Base-by-base conservation (phyloP, 2,329 filamentous ascomycete species). In the Golovinomyces cichoracearum region DNA sequence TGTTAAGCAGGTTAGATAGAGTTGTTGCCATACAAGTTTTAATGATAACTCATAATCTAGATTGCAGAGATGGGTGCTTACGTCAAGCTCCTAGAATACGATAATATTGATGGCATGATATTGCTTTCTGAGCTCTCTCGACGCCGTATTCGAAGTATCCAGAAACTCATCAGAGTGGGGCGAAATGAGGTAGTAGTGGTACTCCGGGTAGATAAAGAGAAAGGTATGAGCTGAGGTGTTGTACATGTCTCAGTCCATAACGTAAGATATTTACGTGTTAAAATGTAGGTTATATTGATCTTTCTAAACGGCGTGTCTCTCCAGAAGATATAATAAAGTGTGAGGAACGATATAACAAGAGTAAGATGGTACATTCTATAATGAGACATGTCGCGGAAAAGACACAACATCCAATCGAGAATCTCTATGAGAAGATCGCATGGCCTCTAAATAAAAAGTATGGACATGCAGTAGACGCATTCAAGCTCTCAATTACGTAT, bases 61-160 rank as follows among this genome's bases (percentile, higher is more conserved):
- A 98, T 98, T 63, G 90, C 90, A 65, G 92, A 98, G 68, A 98
- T 98, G 92, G 90, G 90, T 65, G 90, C 92, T 60, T 98, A 98
- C 65, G 92, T 98, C 62, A 98, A 98, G 70, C 79, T 98, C 50
- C 80, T 98, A 59, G 90, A 98, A 70, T 98, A 98, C 68, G 90
- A 98, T 68, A 94, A 95, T 69, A 98, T 98, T 61, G 92, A 98
- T 64, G 90, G 90, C 76, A 98, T 98, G 92, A 98, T 98, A 61
- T 71, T 98, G 57, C 83, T 98, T 56, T 93, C 84, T 60, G 90
- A 98, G 68, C 76, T 98, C 55, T 98, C 92, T 51, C 78, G 90
- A 72, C 77, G 90, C 75, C 90, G 90, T 80, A 98, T 98, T 62
- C 73, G 90, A 71, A 85, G 78, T 73, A 98, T 98, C 61, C 92